Evolutionary conservation across 2,329 filamentous ascomycete genomes (phyloP), one percentile per base, ranked within the genome.

Genomic region (Madurella fahalii): DNA sequence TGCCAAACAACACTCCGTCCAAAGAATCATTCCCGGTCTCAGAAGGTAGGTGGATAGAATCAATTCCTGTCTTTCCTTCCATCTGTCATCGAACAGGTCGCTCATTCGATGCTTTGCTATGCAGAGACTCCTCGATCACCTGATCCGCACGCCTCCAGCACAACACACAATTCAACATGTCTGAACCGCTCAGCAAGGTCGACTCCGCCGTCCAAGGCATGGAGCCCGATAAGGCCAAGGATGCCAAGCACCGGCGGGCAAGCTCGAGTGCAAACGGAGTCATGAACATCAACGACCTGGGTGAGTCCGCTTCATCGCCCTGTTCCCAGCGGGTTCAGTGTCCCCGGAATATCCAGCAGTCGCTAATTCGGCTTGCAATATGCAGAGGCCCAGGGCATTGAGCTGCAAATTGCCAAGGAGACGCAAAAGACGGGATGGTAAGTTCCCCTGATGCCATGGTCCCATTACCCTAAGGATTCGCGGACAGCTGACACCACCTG

Each of bases 351-450:
- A 9, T 25, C 56, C 50, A 57, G 53, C 51, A 48, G 57, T 40
- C 39, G 30, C 47, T 58, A 34, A 60, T 54, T 45, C 53, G n/a
- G 48, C 15, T 8, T 48, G 32, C 50, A n/a, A 37, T 16, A 12
- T 15, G 61, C 70, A 95, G 90, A 92, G 74, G 84, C 84, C 68
- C 83, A 90, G 67, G 81, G 81, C 53, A 86, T 83, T 63, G 81
- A 88, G 59, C 78, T 95, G 54, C 69, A 85, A 66, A 85, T 95
- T 65, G 85, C 89, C 39, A 78, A 83, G 57, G 90, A 95, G 75
- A 95, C 90, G 52, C 90, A 95, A 72, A 87, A 85, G 74, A 87
- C 91, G 56, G 90, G 89, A 73, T 95, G 90, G 90, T 95, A 82
- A 72, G 87, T 72, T 72, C 11, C 15, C 42, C 18, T 31, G 40